Conservation (phyloP, 2,329 filamentous ascomycete genomes). For the Anthostomella pinea region DNA sequence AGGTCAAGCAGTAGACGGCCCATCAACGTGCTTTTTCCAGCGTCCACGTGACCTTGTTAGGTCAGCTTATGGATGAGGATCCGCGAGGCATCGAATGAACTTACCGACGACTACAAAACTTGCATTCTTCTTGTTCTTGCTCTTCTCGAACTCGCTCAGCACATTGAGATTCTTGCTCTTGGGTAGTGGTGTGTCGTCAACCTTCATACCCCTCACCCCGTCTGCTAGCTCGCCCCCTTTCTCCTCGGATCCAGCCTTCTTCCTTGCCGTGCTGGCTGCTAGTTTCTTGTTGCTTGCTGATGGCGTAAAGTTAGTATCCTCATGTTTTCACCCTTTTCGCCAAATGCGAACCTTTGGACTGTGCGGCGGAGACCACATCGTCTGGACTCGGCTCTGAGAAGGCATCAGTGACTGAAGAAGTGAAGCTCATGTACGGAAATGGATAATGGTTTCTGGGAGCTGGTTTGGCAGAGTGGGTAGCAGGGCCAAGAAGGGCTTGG, state of each 20-base stretch:
- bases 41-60: conserved; percentile 81
- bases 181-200: conserved; percentile 54
- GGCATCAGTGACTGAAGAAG: conserved; percentile 53
- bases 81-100: conserved; percentile 24
- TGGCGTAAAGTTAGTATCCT: conserved; percentile 49
- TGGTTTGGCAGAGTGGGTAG: conserved; percentile 20
- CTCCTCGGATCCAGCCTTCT: conserved; percentile 35
- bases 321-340: conserved; percentile 46
- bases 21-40: conserved; percentile 97
- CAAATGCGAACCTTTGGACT: conserved; percentile 79
- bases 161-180: conserved; percentile 83
- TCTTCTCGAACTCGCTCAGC: conserved; percentile 72
- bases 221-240: conserved; percentile 33
- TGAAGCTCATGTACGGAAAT: conserved; percentile 50
- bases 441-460: conserved; percentile 33
- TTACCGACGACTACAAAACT: conserved; percentile 92
- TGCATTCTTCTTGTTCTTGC: conserved; percentile 72
- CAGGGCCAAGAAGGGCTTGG: conserved; percentile 47
- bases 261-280: conserved; percentile 38
- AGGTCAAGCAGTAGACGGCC: conserved; percentile 87
- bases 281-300: conserved; percentile 50
- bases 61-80: conserved; percentile 8
- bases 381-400: conserved; percentile 90
- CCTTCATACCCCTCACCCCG: conserved; percentile 38
- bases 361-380: conserved; percentile 81